Conservation (phyloP, 306 rosid genomes). For the Calophaca sinica region DNA sequence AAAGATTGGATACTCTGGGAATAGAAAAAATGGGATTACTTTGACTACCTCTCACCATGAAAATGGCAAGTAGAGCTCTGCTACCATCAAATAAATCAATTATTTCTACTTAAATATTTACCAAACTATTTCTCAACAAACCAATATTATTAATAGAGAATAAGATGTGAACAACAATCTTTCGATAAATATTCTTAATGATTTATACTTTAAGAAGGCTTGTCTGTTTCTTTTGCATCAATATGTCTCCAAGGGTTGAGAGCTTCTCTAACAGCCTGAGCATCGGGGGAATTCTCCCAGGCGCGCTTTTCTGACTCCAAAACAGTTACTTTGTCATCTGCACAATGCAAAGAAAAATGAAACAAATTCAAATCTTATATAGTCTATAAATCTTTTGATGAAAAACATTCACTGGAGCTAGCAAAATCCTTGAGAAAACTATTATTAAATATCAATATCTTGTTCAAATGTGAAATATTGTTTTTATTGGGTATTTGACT, state of each 20-base stretch:
- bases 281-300: conserved; percentile 83
- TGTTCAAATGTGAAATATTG: not conserved
- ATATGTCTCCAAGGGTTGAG: conserved; percentile 59
- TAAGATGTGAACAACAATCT: no score
- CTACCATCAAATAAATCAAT: no score
- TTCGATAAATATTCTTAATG: no score
- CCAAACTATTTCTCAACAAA: no score
- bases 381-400: conserved; percentile 15
- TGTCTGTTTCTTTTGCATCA: conserved; percentile 44
- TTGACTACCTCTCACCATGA: no score
- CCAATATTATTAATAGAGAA: no score
- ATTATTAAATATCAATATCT: not conserved
- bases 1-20: no score
- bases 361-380: conserved; percentile 5
- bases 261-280: conserved; percentile 72
- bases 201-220: conserved; percentile 20
- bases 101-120: no score
- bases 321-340: conserved; percentile 92
- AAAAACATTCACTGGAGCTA: not conserved
- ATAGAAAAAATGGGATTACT: no score
- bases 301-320: conserved; percentile 84
- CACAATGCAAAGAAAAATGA: conserved; percentile 35
- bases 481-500: conserved; percentile 16
- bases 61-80: no score
- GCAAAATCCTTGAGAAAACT: conserved; percentile 29